Conservation (phyloP, 1,284 basidiomycete species). For the Ceratobasidium sp. region DNA sequence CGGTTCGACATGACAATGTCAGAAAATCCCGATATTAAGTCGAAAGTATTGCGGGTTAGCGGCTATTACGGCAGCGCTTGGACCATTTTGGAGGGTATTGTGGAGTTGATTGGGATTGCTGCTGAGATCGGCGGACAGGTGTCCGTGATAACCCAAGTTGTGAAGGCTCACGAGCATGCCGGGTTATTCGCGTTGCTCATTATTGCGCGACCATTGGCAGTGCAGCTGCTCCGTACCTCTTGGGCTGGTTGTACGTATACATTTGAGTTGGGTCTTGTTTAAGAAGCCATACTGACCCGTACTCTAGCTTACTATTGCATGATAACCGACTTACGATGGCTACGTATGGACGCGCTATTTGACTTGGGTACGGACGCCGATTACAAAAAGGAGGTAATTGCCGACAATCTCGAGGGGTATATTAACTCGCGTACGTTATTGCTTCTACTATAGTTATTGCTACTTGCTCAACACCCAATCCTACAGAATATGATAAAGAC, state of each 20-base stretch:
- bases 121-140: background rate
- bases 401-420: conserved; percentile 9
- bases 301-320: conserved; percentile 33
- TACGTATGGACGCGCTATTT: conserved; percentile 29
- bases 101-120: background rate
- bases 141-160: background rate
- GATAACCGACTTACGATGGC: conserved; percentile 40
- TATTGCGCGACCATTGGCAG: background rate
- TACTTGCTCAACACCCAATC: no score
- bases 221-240: background rate
- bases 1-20: conserved; percentile 1
- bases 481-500: conserved; percentile 36
- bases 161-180: conserved; percentile 7
- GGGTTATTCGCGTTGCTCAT: background rate
- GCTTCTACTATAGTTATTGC: no score
- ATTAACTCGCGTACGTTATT: conserved; percentile 35
- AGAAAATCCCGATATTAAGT: conserved; percentile 22
- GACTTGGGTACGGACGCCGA: conserved; percentile 14
- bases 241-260: background rate
- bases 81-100: background rate
- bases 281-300: no score
- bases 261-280: background rate
- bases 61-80: background rate
- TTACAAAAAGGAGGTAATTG: conserved; percentile 42
- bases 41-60: background rate